These are phyloP conservation scores for Candida albicans DNA, from an alignment of 1,139 yeast genomes.

Conservation along the genomic window DNA sequence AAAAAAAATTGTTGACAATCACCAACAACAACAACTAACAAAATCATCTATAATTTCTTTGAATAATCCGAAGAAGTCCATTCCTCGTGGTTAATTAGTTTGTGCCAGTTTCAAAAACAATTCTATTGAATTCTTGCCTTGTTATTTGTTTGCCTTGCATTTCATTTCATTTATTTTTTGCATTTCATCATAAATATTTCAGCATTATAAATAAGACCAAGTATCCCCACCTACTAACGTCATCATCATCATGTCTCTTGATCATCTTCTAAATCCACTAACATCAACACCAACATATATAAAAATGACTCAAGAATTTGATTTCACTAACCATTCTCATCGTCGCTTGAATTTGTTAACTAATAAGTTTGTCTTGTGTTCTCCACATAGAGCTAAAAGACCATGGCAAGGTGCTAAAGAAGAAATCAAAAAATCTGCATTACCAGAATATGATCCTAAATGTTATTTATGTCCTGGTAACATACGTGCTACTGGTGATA, in stretches of 20 bases:
- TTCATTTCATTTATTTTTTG: background rate
- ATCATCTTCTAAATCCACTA: conserved; percentile 25
- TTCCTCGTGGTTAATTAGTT: no score
- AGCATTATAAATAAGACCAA: background rate
- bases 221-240: no score
- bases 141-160: no score
- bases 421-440: conserved; percentile 38
- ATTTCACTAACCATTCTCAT: conserved; percentile 60
- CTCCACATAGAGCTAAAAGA: conserved; percentile 77
- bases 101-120: no score
- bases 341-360: conserved; percentile 69
- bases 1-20: no score
- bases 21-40: no score
- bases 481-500: conserved; percentile 60
- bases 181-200: background rate
- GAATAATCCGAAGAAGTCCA: no score
- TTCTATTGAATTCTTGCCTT: no score
- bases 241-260: conserved; percentile 15
- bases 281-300: conserved; percentile 21
- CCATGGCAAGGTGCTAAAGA: conserved; percentile 84
- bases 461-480: conserved; percentile 80
- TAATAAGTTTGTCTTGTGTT: conserved; percentile 63
- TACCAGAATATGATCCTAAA: conserved; percentile 60
- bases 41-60: no score
- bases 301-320: conserved; percentile 36